Evolutionary conservation across 23 red algal genomes (phyloP).

Genomic region (Gracilaria domingensis): DNA sequence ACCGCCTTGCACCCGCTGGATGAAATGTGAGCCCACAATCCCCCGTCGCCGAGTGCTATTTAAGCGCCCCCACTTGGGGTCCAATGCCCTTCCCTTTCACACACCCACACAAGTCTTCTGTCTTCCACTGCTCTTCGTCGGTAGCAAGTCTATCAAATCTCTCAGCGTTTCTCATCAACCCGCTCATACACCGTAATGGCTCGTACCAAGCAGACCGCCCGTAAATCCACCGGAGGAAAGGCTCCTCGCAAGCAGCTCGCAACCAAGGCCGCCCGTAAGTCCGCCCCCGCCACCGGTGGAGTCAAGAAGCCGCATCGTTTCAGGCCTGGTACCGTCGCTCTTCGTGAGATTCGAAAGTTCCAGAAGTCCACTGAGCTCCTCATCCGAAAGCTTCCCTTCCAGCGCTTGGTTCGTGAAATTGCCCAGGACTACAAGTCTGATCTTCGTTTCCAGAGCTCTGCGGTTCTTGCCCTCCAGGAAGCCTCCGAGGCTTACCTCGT

Average conservation of each 20-base stretch:
- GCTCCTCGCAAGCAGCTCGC: slow-evolving; percentile 98
- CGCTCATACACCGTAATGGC: slow-evolving; percentile 68
- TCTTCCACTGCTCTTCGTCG: neutral
- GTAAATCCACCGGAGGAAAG: slow-evolving; percentile 99
- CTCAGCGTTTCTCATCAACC: neutral
- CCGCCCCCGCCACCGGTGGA: slow-evolving; percentile 88
- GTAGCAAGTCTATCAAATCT: slow-evolving; percentile 19
- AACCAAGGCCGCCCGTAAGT: slow-evolving; percentile 96
- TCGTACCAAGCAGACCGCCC: slow-evolving; percentile 97
- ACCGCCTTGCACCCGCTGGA: neutral
- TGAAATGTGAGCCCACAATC: neutral
- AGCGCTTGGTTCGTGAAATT: slow-evolving; percentile 96
- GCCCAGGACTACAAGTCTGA: slow-evolving; percentile 99
- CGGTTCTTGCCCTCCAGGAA: slow-evolving; percentile 96
- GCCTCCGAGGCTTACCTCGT: slow-evolving; percentile 97
- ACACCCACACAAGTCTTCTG: neutral
- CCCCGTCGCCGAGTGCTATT: neutral
- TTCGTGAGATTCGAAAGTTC: slow-evolving; percentile 96
- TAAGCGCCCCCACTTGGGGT: neutral
- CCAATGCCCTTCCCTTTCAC: neutral
- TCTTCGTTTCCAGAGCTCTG: slow-evolving; percentile 96
- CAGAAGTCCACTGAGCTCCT: slow-evolving; percentile 98
- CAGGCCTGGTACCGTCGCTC: slow-evolving; percentile 96
- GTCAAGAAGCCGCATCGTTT: slow-evolving; percentile 99
- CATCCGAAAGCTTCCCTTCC: slow-evolving; percentile 99